Conservation (phyloP, 805 yeast genomes). For the Zygosaccharomyces bisporus region DNA sequence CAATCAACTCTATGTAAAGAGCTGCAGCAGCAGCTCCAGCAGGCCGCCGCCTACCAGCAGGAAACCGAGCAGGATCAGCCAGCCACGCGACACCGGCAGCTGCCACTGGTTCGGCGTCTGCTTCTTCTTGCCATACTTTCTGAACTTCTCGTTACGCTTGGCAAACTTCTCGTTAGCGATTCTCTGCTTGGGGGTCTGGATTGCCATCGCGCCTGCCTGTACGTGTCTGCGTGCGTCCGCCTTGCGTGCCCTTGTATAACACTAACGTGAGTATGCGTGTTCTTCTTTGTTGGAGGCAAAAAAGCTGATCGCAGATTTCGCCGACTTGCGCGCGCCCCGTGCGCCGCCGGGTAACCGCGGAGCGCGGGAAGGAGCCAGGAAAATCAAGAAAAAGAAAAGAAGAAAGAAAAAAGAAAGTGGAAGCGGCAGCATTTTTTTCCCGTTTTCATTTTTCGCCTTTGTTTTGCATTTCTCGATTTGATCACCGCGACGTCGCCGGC, state of each 20-base stretch:
- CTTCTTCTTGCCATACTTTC: conserved; percentile 71
- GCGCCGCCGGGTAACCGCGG: neutral
- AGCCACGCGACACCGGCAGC: conserved; percentile 56
- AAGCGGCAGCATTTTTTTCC: too few relatives aligned
- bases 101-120: conserved; percentile 36
- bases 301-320: too few relatives aligned
- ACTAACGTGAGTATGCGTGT: neutral
- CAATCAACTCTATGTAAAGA: too few relatives aligned
- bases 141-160: conserved; percentile 55
- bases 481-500: neutral
- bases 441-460: neutral
- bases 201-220: conserved; percentile 42
- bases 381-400: too few relatives aligned
- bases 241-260: neutral
- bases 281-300: too few relatives aligned
- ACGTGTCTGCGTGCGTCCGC: neutral
- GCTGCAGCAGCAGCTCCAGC: conserved; percentile 57
- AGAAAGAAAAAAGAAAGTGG: too few relatives aligned
- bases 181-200: conserved; percentile 84
- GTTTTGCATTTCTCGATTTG: neutral
- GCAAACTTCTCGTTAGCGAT: conserved; percentile 82
- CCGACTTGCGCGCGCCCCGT: too few relatives aligned
- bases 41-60: conserved; percentile 80
- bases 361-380: too few relatives aligned
- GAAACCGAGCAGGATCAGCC: conserved; percentile 62